Conservation (phyloP, 2,329 filamentous ascomycete genomes). For the Fusarium liriodendri region DNA sequence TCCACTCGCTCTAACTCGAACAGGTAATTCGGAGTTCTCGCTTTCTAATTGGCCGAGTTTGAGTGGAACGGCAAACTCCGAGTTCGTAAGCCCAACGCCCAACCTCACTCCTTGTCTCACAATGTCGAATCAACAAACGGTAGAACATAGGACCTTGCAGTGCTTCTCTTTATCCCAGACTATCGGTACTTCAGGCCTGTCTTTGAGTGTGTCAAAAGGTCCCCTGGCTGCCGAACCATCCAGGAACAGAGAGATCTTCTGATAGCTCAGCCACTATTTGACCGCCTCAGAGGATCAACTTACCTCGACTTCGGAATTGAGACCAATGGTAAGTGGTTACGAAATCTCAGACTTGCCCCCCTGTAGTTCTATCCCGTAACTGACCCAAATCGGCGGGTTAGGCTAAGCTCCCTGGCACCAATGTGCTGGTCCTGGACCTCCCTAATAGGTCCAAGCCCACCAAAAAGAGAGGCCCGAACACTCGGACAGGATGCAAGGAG, state of each 20-base stretch:
- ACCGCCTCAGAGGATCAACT: neutral
- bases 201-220: too few species aligned
- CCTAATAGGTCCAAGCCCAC: conserved; percentile 11
- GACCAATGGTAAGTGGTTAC: neutral
- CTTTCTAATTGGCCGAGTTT: conserved; percentile 10
- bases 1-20: conserved; percentile 5
- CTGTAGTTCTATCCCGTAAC: neutral
- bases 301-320: neutral
- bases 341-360: too few species aligned
- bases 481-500: conserved; percentile 34
- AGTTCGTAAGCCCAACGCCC: neutral
- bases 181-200: neutral
- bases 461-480: conserved; percentile 34
- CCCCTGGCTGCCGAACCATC: neutral
- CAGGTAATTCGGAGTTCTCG: conserved; percentile 23
- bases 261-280: neutral
- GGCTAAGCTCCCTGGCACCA: conserved; percentile 21
- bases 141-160: neutral
- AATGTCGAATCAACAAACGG: neutral
- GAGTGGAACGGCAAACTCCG: neutral
- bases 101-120: neutral
- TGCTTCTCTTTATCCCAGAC: neutral
- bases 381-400: neutral
- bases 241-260: neutral
- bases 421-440: conserved; percentile 23